Percentiles rank a stretch among this genome's conserved stretches.
Conservation (phyloP, 441 rosid species). For the Gossypium gossypioides region DNA sequence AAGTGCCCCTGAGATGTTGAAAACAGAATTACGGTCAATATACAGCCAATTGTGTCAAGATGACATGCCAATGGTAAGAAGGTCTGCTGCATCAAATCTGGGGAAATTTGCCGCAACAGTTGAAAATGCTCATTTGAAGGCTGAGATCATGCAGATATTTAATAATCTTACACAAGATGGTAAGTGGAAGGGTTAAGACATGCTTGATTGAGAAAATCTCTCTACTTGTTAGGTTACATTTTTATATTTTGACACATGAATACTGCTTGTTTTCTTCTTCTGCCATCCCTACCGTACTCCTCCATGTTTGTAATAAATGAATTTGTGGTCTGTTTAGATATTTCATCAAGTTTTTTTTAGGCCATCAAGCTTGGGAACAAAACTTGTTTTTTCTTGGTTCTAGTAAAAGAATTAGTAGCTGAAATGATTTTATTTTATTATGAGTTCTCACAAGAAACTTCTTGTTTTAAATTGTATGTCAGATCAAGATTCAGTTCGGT, state of each 20-base stretch:
- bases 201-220: background rate
- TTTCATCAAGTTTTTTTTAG: background rate
- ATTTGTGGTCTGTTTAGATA: background rate
- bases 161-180: conserved; percentile 91
- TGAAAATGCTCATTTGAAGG: conserved; percentile 66
- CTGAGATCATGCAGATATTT: conserved; percentile 73
- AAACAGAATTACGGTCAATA: conserved; percentile 54
- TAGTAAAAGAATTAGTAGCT: background rate
- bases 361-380: background rate
- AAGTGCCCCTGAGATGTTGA: conserved; percentile 62
- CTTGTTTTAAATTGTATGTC: conserved; percentile 19
- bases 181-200: conserved; percentile 21
- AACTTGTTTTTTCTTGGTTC: background rate
- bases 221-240: background rate
- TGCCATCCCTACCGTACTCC: background rate
- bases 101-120: conserved; percentile 89
- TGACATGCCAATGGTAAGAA: conserved; percentile 96
- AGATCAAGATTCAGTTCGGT: conserved; percentile 96
- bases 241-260: background rate
- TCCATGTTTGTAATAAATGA: background rate
- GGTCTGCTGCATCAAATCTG: conserved; percentile 85
- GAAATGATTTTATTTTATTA: background rate
- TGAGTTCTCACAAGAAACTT: background rate
- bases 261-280: background rate
- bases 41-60: conserved; percentile 79